Conservation (phyloP, 2,329 filamentous ascomycete genomes). For the Hansfordia pulvinata region DNA sequence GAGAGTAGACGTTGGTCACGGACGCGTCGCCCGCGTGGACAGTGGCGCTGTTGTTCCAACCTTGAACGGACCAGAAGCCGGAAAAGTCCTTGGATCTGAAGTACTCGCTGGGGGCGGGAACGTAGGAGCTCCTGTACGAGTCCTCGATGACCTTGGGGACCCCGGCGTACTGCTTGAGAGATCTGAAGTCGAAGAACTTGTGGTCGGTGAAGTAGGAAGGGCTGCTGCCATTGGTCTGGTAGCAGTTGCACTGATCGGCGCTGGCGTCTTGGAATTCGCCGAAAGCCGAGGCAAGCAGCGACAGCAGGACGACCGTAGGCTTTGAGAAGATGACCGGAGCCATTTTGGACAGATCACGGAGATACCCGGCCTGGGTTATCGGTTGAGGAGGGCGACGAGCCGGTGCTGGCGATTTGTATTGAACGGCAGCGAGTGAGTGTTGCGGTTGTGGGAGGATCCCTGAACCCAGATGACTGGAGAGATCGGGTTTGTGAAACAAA, state of each 20-base stretch:
- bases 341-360: slow-evolving; percentile 5
- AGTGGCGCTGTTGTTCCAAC: slow-evolving; percentile 20
- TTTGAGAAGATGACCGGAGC: too few species aligned
- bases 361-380: too few species aligned
- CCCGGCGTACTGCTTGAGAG: slow-evolving; percentile 22
- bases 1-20: slow-evolving; percentile 21
- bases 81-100: slow-evolving; percentile 17
- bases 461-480: too few species aligned
- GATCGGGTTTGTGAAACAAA: too few species aligned
- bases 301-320: too few species aligned
- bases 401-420: too few species aligned
- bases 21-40: slow-evolving; percentile 15
- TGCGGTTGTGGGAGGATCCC: too few species aligned
- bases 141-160: slow-evolving; percentile 14
- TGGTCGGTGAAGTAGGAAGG: slow-evolving; percentile 29
- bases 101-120: slow-evolving; percentile 15
- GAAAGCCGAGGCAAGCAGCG: slow-evolving; percentile 3
- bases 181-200: slow-evolving; percentile 35
- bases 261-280: slow-evolving; percentile 10
- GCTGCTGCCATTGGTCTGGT: slow-evolving; percentile 29
- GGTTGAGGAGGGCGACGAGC: too few species aligned
- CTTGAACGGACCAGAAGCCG: slow-evolving; percentile 18
- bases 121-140: slow-evolving; percentile 13
- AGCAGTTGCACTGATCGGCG: slow-evolving; percentile 27
- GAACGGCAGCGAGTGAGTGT: too few species aligned